These are phyloP conservation scores for Taphrina wiesneri DNA, from an alignment of 1,139 yeast species.

Conservation along the genomic window DNA sequence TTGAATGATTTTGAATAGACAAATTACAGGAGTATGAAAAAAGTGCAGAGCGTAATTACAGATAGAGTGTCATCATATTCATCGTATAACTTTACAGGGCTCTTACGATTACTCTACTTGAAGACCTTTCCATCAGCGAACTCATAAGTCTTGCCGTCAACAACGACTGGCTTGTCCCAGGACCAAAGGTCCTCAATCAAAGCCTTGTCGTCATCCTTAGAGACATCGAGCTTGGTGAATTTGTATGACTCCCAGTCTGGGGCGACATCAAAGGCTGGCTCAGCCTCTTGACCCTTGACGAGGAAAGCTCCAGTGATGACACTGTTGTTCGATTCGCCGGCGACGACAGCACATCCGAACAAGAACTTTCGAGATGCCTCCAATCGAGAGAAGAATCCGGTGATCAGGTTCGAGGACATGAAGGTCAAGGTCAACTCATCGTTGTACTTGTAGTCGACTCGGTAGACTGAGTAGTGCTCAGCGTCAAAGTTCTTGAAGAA, in stretches of 20 bases:
- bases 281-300: slow-evolving; percentile 89
- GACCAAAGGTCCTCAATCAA: slow-evolving; percentile 77
- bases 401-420: slow-evolving; percentile 97
- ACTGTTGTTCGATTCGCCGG: slow-evolving; percentile 98
- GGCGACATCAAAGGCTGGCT: slow-evolving; percentile 95
- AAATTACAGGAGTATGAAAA: background rate
- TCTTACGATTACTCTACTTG: slow-evolving; percentile 41
- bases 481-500: slow-evolving; percentile 96
- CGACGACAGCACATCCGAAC: slow-evolving; percentile 91
- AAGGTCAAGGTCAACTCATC: slow-evolving; percentile 95
- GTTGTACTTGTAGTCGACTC: slow-evolving; percentile 92
- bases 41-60: background rate
- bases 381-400: slow-evolving; percentile 98
- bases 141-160: slow-evolving; percentile 85
- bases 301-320: slow-evolving; percentile 95
- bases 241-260: slow-evolving; percentile 96
- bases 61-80: background rate
- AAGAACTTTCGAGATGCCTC: slow-evolving; percentile 87
- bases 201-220: slow-evolving; percentile 67
- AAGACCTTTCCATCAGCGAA: slow-evolving; percentile 41
- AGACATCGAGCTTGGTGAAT: slow-evolving; percentile 66
- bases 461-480: slow-evolving; percentile 92
- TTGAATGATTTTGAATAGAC: background rate
- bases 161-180: slow-evolving; percentile 79
- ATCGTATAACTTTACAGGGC: background rate